A percentile compares a stretch with the other conserved stretches of the same genome.
Evolutionary conservation across 257 asterid species (phyloP).

Genomic region (Gynochthodes officinalis): DNA sequence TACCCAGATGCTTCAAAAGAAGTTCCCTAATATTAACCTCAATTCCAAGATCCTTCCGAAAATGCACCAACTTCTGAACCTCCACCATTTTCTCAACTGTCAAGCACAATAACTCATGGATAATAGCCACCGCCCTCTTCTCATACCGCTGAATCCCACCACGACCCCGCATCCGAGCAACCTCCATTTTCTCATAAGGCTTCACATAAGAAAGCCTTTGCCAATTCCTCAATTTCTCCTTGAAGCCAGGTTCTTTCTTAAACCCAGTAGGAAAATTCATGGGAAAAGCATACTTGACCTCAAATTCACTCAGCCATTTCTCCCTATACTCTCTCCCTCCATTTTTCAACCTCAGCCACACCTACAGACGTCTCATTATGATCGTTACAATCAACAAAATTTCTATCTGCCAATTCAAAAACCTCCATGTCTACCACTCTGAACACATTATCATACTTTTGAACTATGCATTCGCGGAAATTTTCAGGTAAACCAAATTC

Average conservation of each 20-base stretch:
- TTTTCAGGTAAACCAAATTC: conserved; percentile 78
- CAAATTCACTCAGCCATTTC: conserved; percentile 88
- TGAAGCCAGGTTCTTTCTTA: conserved; percentile 57
- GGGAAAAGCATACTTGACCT: conserved; percentile 79
- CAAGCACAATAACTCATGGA: conserved; percentile 82
- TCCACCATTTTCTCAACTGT: conserved; percentile 82
- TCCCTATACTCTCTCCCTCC: conserved; percentile 78
- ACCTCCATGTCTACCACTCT: conserved; percentile 58
- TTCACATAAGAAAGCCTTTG: conserved; percentile 69
- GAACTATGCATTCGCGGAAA: conserved; percentile 56
- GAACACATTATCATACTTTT: conserved; percentile 45
- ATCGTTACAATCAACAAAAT: background rate
- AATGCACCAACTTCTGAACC: conserved; percentile 74
- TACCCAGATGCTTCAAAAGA: conserved; percentile 78
- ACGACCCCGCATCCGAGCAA: conserved; percentile 34
- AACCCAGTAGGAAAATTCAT: conserved; percentile 78
- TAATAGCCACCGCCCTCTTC: conserved; percentile 74
- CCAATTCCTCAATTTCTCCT: conserved; percentile 73
- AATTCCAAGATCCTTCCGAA: conserved; percentile 71
- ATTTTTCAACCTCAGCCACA: conserved; percentile 67
- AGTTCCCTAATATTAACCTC: conserved; percentile 83
- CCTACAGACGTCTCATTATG: conserved; percentile 11
- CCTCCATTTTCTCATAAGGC: conserved; percentile 61
- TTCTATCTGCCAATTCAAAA: conserved; percentile 51
- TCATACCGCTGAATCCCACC: conserved; percentile 79